These are phyloP conservation scores for Apiospora pterosperma DNA, from an alignment of 2,329 filamentous ascomycete genomes.

Conservation along the genomic window DNA sequence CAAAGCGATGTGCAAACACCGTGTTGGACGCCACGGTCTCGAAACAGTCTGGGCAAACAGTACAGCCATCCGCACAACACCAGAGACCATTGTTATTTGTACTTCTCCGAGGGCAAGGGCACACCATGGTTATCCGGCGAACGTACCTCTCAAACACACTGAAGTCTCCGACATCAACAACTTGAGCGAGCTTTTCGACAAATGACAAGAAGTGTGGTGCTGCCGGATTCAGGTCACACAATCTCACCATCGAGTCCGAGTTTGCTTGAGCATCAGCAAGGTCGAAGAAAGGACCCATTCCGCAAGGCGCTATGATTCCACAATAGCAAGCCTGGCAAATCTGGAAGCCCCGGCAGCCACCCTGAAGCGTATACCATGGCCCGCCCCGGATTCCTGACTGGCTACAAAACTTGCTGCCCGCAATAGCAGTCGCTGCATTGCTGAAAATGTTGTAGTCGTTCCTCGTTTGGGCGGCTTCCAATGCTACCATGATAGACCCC, in stretches of 20 bases:
- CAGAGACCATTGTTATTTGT: neutral
- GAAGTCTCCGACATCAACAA: slow-evolving; percentile 6
- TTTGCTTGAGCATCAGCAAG: neutral
- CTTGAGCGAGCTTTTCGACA: slow-evolving; percentile 3
- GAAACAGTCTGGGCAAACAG: slow-evolving; percentile 5
- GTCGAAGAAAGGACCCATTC: slow-evolving; percentile 1
- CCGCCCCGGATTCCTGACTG: neutral
- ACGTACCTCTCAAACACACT: neutral
- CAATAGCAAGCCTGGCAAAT: slow-evolving; percentile 6
- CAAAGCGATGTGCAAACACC: neutral
- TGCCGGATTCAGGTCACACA: neutral
- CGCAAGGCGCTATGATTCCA: slow-evolving; percentile 2
- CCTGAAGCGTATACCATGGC: slow-evolving; percentile 3
- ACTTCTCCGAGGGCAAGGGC: neutral
- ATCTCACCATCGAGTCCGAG: neutral
- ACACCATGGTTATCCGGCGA: neutral
- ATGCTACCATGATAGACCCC: neutral
- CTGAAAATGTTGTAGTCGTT: slow-evolving; percentile 1
- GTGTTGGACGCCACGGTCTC: neutral
- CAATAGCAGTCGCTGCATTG: neutral
- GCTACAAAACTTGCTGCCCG: neutral
- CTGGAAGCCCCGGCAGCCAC: neutral
- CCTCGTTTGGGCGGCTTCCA: neutral
- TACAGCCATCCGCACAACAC: neutral
- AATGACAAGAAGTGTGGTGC: neutral